A percentile compares a stretch with the other conserved stretches of the same genome.
Conservation (phyloP, 768 basidiomycete genomes). For the Mrakia blollopis region DNA sequence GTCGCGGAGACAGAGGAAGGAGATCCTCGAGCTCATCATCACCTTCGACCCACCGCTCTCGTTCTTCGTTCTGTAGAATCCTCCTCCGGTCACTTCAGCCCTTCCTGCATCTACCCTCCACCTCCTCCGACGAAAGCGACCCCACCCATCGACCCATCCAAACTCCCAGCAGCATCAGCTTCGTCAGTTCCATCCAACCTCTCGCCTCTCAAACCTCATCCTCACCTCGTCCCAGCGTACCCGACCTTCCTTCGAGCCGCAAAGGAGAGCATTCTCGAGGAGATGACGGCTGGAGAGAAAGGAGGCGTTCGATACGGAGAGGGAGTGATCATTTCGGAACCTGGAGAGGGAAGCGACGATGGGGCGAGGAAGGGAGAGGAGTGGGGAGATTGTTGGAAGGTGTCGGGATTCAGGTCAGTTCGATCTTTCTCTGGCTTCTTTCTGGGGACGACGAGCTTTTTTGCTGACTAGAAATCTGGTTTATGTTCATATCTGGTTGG, state of each 20-base stretch:
- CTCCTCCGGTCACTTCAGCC: neutral
- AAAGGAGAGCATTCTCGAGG: conserved; percentile 6
- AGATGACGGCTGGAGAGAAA: neutral
- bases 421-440: neutral
- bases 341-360: neutral
- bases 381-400: conserved; percentile 14
- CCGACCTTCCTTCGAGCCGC: conserved; percentile 2
- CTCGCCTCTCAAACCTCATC: neutral
- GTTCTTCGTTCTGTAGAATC: neutral
- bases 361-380: conserved; percentile 12
- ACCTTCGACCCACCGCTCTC: neutral
- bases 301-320: neutral
- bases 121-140: neutral
- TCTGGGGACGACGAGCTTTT: no score
- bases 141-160: neutral
- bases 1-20: neutral
- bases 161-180: neutral
- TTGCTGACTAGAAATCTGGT: no score
- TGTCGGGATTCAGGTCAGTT: conserved; percentile 11
- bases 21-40: neutral
- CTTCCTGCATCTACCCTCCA: conserved; percentile 1
- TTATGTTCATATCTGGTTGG: neutral
- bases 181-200: neutral
- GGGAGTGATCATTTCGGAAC: neutral
- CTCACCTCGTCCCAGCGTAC: neutral